Evolutionary conservation across 257 asterid genomes (phyloP), one percentile per base, ranked within the genome.

Genomic region (Penstemon barbatus): DNA sequence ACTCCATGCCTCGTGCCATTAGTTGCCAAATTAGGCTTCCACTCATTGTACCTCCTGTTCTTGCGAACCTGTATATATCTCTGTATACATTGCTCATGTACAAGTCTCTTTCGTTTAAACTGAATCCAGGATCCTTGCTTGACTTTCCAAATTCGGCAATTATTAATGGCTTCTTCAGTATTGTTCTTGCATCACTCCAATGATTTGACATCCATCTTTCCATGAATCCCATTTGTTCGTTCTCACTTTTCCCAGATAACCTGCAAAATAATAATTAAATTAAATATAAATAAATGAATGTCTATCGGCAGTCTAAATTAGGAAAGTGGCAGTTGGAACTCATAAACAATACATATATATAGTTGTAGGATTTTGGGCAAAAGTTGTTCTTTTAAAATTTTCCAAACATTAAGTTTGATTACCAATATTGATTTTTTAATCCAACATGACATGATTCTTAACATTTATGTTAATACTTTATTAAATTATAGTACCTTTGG

Each of bases 21-120:
- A 89, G 42, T 56, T 91, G 97, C 97, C 97, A 91, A 4, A 89
- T 81, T 62, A 91, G 11, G 69, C 90, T 78, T 5, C 96, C 98
- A 10, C 89, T 76, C 90, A 89, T 83, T 8, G 91, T 81, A 36
- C 90, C 95, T 46, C 94, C 94, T 0, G 65, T 70, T 43, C 77
- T 79, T 3, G 97, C 96, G 11, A 69, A 79, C 39, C 80, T 61
- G 61, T 84, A 84, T 0, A 79, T 75, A 3, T 77, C 82, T 25
- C 77, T 71, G 59, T 89, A 92, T 0, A 87, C 80, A 39, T 66
- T 71, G 13, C 76, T 77, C 79, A 84, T 81, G 84, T 66, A 92
- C 49, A 18, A 18, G 39, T 89, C 91, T 6, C 97, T 71, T 15
- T 33, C 74, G 0, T 8, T 62, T 49, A 77, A 8, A 25, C 13